Evolutionary conservation across 495 filamentous ascomycete species (phyloP).

Genomic region (Xylaria flabelliformis): DNA sequence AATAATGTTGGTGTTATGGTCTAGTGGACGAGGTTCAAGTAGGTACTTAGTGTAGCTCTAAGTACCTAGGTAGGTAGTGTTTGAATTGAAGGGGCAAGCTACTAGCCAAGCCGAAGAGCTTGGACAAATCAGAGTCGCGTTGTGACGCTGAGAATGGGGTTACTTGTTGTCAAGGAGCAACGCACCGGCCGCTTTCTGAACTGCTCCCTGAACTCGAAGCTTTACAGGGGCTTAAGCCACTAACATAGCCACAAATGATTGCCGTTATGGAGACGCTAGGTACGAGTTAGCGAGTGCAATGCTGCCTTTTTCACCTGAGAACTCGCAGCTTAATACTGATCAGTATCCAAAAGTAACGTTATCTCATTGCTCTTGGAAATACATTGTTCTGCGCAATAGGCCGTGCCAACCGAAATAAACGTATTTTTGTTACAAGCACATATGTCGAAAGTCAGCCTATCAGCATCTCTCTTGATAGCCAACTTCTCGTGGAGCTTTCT

Average conservation of each 20-base stretch:
- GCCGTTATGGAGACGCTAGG: neutral
- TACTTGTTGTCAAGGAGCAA: slow-evolving; percentile 25
- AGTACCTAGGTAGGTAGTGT: too few relatives aligned
- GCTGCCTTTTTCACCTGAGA: neutral
- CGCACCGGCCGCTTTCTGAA: neutral
- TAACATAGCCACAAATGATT: slow-evolving; percentile 4
- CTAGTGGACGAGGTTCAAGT: neutral
- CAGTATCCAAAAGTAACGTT: too few relatives aligned
- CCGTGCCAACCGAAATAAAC: too few relatives aligned
- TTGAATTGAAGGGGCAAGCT: neutral
- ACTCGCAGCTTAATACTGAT: neutral
- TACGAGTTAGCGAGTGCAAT: too few relatives aligned
- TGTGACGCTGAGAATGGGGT: neutral
- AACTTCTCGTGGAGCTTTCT: neutral
- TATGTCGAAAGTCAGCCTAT: neutral
- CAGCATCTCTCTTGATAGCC: neutral
- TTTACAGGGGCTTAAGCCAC: slow-evolving; percentile 3
- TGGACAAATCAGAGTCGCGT: slow-evolving; percentile 21
- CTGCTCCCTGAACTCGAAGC: neutral
- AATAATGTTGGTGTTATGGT: slow-evolving; percentile 20
- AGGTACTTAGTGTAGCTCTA: slow-evolving; percentile 3
- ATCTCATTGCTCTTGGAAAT: too few relatives aligned
- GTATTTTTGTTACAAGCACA: too few relatives aligned
- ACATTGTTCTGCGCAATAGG: too few relatives aligned
- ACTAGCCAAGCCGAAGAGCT: neutral